Base-by-base conservation (phyloP, 768 basidiomycete genomes). In the Tulasnella sp. region DNA sequence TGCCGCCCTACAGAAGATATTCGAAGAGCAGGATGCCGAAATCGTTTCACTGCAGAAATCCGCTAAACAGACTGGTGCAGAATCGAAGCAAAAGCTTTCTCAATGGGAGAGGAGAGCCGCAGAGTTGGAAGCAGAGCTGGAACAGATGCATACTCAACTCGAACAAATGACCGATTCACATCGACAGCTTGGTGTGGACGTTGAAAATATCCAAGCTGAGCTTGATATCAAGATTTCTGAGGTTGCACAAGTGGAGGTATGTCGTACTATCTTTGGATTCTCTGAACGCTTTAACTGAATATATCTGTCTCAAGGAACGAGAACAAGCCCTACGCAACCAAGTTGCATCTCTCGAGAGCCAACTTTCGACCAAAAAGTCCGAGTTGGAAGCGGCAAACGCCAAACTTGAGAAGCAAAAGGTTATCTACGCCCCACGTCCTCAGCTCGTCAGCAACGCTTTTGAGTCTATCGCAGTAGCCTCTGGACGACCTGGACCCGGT, bases 101-200 rank as follows among this genome's bases (percentile, higher is more conserved):
- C 87, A 90, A 58, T 88, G 83, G 84, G 87, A 90, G 65, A 74
- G 74, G 56, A 79, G 79, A 20, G 77, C 82, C 16, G 79, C 78
- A 59, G 81, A 84, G 56, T 72, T 73, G 37, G 82, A 86, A 63
- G 66, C 69, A 19, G 73, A 80, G 50, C 64, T 86, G 16, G 79
- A 82, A 60, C 60, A 71, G 57, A 71, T 70, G 25, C 72, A 70
- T 54, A 77, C 75, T 28, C 73, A 74, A 59, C 62, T 85, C 13
- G 82, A 88, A 31, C 75, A 82, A 46, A 67, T 72, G 7, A 83
- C 86, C 57, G 77, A 81, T 59, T 69, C 69, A 0, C 76, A 76
- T 16, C 61, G 66, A 9, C 83, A 83, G 63, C 64, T 86, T 31
- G 82, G 84, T 25, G 74, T 78, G 6, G 86, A 90, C 58, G 72